Percentiles rank a stretch among this genome's conserved stretches.
phyloP scores from a whole-genome alignment of 179 eudicot genomes.

The Spinacia oleracea region DNA sequence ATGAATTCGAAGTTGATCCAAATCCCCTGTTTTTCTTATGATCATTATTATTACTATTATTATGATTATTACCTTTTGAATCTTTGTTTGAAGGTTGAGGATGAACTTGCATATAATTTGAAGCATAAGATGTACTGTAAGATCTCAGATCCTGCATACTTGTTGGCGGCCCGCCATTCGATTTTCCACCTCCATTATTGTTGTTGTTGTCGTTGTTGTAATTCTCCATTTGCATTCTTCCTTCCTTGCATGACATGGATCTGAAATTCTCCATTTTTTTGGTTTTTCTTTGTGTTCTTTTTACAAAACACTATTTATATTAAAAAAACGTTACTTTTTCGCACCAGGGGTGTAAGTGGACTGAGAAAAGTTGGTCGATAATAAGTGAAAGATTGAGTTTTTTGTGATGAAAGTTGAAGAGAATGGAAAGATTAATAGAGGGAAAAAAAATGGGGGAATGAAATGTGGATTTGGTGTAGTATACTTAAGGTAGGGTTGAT shows the following conservation, averaged over 20 bases:
- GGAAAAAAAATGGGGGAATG: conserved; percentile 5
- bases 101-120: conserved; percentile 27
- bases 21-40: conserved; percentile 22
- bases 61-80: neutral
- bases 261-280: conserved; percentile 45
- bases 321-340: too few species aligned
- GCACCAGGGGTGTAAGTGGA: too few species aligned
- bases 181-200: neutral
- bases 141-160: conserved; percentile 75
- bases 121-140: conserved; percentile 58
- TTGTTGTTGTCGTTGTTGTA: neutral
- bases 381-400: too few species aligned
- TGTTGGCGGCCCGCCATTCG: conserved; percentile 33
- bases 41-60: neutral
- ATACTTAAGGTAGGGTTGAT: neutral
- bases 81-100: conserved; percentile 32
- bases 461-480: conserved; percentile 22
- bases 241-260: conserved; percentile 66
- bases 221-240: conserved; percentile 36
- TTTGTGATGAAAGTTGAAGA: neutral
- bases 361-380: too few species aligned
- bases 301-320: too few species aligned
- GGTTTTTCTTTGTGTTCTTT: neutral
- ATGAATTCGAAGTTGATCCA: conserved; percentile 19
- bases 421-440: neutral